Percentiles rank a stretch among this genome's conserved stretches.
These are phyloP conservation scores for Piromyces sp. DNA, from an alignment of 192 early-diverging fungal genomes.

Conservation along the genomic window DNA sequence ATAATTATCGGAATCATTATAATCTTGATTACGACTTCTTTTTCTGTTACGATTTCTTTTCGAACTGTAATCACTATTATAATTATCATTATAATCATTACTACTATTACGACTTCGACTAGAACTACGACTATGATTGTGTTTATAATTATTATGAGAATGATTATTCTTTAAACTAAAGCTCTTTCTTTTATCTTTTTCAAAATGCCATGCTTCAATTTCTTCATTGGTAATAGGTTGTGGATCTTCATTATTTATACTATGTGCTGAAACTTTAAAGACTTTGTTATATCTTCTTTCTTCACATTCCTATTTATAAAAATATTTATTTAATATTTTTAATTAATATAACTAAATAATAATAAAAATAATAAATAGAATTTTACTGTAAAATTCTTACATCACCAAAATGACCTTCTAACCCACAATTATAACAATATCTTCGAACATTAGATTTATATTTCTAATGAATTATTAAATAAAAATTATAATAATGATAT, in stretches of 20 bases:
- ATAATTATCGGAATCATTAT: not conserved
- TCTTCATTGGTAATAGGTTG: not conserved
- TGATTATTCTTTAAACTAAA: not conserved
- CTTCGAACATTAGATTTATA: not conserved
- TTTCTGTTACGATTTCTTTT: not conserved
- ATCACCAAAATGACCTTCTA: not conserved
- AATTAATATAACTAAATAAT: no score
- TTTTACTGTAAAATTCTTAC: not conserved
- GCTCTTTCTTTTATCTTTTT: not conserved
- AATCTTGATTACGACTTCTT: not conserved
- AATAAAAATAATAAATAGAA: no score
- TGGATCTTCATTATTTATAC: not conserved
- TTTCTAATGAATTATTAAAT: no score
- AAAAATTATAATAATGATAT: no score
- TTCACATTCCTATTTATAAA: not conserved
- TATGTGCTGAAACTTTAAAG: not conserved
- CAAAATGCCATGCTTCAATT: not conserved
- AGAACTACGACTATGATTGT: no score
- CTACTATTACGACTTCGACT: not conserved
- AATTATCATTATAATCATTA: not conserved
- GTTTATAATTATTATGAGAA: not conserved
- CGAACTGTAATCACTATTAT: not conserved
- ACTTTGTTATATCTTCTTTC: not conserved
- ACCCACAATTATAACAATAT: not conserved
- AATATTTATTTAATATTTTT: no score